Percentiles rank a stretch among this genome's conserved stretches.
phyloP scores from a whole-genome alignment of 352 stramenopile genomes.

The Pythium scleroteichum region DNA sequence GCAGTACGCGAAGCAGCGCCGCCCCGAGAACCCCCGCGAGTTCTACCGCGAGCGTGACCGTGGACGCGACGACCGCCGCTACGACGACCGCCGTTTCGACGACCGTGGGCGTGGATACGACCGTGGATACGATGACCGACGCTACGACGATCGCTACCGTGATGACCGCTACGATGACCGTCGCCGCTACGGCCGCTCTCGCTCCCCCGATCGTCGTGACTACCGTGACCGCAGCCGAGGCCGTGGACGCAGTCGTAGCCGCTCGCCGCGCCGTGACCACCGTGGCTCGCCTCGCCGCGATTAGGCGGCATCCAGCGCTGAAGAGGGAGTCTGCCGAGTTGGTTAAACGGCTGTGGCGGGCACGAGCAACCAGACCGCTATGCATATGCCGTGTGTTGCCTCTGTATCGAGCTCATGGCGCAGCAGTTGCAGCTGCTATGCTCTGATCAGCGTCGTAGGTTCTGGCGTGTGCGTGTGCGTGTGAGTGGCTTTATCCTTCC shows the following conservation, averaged over 20 bases:
- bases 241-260: slow-evolving; percentile 46
- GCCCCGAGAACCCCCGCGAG: slow-evolving; percentile 73
- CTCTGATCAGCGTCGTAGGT: neutral
- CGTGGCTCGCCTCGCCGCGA: slow-evolving; percentile 46
- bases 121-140: slow-evolving; percentile 33
- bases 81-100: slow-evolving; percentile 25
- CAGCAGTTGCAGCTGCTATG: neutral
- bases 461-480: slow-evolving; percentile 18
- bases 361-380: slow-evolving; percentile 10
- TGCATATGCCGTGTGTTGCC: slow-evolving; percentile 19
- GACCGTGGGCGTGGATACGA: slow-evolving; percentile 34
- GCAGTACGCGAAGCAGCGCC: slow-evolving; percentile 78
- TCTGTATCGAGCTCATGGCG: neutral
- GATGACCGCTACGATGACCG: slow-evolving; percentile 32
- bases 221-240: slow-evolving; percentile 43
- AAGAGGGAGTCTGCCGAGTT: neutral
- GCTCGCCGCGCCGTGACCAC: slow-evolving; percentile 40
- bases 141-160: slow-evolving; percentile 34
- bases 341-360: slow-evolving; percentile 1
- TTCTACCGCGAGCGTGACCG: slow-evolving; percentile 52
- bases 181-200: slow-evolving; percentile 24
- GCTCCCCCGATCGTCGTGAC: slow-evolving; percentile 30
- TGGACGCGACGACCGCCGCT: slow-evolving; percentile 17
- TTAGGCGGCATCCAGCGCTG: slow-evolving; percentile 30
- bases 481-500: slow-evolving; percentile 16